These are phyloP conservation scores for Calonectria ilicicola DNA, from an alignment of 2,329 filamentous ascomycete species.

Conservation along the genomic window DNA sequence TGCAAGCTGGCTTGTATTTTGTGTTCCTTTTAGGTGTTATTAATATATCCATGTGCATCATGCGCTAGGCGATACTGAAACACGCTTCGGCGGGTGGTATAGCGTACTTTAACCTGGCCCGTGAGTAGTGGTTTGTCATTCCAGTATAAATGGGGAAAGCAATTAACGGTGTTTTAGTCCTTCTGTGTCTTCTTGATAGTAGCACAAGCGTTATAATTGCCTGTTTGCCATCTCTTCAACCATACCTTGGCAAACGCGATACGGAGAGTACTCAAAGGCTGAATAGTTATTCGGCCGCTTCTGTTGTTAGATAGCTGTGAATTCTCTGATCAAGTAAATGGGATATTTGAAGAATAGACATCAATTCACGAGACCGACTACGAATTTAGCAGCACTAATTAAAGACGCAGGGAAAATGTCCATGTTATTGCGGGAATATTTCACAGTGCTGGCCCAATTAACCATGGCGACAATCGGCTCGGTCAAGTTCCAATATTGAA, in stretches of 20 bases:
- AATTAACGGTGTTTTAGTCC: background rate
- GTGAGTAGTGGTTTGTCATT: background rate
- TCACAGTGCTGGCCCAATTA: too few species aligned
- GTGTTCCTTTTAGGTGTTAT: background rate
- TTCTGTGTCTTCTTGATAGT: background rate
- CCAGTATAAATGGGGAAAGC: rapidly evolving
- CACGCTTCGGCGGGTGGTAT: background rate
- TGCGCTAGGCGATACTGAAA: background rate
- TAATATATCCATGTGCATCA: background rate
- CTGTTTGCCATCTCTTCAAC: background rate
- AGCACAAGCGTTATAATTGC: background rate
- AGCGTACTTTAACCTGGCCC: background rate
- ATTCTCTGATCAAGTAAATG: too few species aligned
- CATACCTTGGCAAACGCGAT: background rate
- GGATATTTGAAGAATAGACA: too few species aligned
- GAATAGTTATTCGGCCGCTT: background rate
- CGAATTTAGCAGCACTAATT: too few species aligned
- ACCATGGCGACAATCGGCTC: too few species aligned
- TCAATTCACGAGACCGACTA: too few species aligned
- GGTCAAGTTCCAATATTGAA: too few species aligned
- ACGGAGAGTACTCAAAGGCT: background rate
- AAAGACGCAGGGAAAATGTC: too few species aligned
- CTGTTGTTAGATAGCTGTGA: background rate
- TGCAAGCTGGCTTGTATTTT: background rate
- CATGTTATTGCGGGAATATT: too few species aligned